phyloP scores from a whole-genome alignment of 106 monocot genomes.

The Apostasia ramifera region DNA sequence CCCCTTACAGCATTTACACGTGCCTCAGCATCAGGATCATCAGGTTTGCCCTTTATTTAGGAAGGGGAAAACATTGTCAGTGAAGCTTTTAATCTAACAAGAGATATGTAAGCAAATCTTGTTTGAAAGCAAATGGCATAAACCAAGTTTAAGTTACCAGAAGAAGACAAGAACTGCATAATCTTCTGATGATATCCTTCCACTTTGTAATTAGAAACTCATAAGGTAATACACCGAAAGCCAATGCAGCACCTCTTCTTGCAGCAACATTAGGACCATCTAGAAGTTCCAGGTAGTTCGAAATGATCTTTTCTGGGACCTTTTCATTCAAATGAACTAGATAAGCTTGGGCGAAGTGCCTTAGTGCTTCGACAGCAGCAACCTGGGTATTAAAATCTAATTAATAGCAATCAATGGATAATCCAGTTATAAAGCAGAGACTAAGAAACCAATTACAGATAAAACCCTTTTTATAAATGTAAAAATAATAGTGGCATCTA shows the following conservation, averaged over 20 bases:
- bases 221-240: slow-evolving; percentile 77
- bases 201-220: slow-evolving; percentile 53
- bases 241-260: slow-evolving; percentile 91
- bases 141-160: slow-evolving; percentile 36
- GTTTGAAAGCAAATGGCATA: background rate
- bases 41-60: slow-evolving; percentile 63
- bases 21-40: slow-evolving; percentile 88
- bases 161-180: slow-evolving; percentile 64
- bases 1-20: slow-evolving; percentile 81
- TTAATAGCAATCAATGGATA: background rate
- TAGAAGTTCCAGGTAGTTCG: slow-evolving; percentile 63
- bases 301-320: slow-evolving; percentile 24
- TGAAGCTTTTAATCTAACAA: background rate
- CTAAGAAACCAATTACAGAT: background rate
- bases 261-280: slow-evolving; percentile 93
- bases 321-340: slow-evolving; percentile 41
- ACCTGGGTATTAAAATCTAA: slow-evolving; percentile 30
- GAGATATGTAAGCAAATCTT: background rate
- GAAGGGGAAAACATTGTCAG: background rate
- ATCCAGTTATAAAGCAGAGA: background rate
- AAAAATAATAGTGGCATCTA: background rate
- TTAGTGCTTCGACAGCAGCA: slow-evolving; percentile 82
- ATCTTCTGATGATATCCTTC: slow-evolving; percentile 43
- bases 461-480: background rate
- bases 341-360: slow-evolving; percentile 67